Percentiles rank a stretch among this genome's conserved stretches.
Evolutionary conservation across 345 rosid species (phyloP).

Genomic region (Hypericum perforatum): DNA sequence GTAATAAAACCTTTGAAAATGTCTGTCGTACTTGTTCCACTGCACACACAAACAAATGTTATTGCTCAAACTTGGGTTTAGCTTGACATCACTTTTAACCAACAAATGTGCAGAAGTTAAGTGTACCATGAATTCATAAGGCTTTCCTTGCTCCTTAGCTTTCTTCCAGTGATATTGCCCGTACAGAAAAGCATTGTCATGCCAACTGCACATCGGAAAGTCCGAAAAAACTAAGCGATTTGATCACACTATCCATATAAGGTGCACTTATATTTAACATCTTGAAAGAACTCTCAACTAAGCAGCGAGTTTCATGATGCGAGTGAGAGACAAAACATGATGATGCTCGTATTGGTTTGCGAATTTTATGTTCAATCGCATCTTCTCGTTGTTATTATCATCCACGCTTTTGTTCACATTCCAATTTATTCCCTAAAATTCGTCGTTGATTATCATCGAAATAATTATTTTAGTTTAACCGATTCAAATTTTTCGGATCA

Average conservation of each 20-base stretch:
- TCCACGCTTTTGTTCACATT: background rate
- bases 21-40: slow-evolving; percentile 80
- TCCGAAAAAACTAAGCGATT: background rate
- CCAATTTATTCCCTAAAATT: background rate
- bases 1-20: slow-evolving; percentile 57
- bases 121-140: slow-evolving; percentile 66
- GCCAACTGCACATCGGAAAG: slow-evolving; percentile 53
- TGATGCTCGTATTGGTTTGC: too few species aligned
- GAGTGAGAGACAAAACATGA: too few species aligned
- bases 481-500: too few species aligned
- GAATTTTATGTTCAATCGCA: too few species aligned
- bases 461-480: too few species aligned
- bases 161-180: slow-evolving; percentile 86
- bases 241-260: too few species aligned
- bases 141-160: slow-evolving; percentile 61
- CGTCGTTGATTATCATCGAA: background rate
- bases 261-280: too few species aligned
- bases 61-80: background rate
- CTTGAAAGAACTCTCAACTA: too few species aligned
- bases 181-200: slow-evolving; percentile 75
- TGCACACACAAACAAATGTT: slow-evolving; percentile 20
- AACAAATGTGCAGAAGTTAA: background rate
- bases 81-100: background rate
- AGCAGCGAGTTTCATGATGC: too few species aligned
- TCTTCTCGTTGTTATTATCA: background rate